A percentile compares a stretch with the other conserved stretches of the same genome.
phyloP scores from a whole-genome alignment of 805 yeast genomes.

The Barnettozyma pratensis region DNA sequence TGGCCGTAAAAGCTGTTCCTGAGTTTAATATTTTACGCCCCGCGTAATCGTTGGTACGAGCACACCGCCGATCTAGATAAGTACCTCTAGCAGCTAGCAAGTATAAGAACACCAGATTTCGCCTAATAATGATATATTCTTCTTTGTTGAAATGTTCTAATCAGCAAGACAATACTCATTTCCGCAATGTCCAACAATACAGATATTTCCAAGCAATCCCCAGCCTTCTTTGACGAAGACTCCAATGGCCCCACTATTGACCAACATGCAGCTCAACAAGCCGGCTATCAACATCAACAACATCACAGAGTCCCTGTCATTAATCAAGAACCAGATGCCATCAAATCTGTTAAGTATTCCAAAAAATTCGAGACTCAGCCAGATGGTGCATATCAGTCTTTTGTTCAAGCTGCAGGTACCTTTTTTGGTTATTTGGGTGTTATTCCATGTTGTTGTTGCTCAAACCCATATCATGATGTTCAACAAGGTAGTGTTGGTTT shows the following conservation, averaged over 20 bases:
- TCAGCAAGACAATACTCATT: too few relatives aligned
- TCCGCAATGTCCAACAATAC: too few relatives aligned
- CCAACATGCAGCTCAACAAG: neutral
- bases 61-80: neutral
- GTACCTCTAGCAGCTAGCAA: too few relatives aligned
- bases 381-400: slow-evolving; percentile 35
- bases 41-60: neutral
- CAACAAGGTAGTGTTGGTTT: slow-evolving; percentile 67
- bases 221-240: neutral
- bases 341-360: slow-evolving; percentile 29
- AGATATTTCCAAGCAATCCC: too few relatives aligned
- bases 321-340: slow-evolving; percentile 5
- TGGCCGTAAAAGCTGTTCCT: neutral
- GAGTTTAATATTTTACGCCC: neutral
- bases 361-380: slow-evolving; percentile 35
- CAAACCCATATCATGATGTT: slow-evolving; percentile 56
- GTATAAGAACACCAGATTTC: too few relatives aligned
- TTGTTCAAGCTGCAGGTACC: slow-evolving; percentile 38
- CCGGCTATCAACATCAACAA: neutral
- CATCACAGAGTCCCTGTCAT: neutral
- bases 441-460: slow-evolving; percentile 41
- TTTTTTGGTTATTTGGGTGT: slow-evolving; percentile 37
- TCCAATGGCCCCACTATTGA: neutral
- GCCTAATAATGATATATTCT: too few relatives aligned
- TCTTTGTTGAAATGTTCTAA: too few relatives aligned